Evolutionary conservation across 1,284 basidiomycete genomes (phyloP), one percentile per base, ranked within the genome.

Genomic region (Cryptococcus deneoformans): DNA sequence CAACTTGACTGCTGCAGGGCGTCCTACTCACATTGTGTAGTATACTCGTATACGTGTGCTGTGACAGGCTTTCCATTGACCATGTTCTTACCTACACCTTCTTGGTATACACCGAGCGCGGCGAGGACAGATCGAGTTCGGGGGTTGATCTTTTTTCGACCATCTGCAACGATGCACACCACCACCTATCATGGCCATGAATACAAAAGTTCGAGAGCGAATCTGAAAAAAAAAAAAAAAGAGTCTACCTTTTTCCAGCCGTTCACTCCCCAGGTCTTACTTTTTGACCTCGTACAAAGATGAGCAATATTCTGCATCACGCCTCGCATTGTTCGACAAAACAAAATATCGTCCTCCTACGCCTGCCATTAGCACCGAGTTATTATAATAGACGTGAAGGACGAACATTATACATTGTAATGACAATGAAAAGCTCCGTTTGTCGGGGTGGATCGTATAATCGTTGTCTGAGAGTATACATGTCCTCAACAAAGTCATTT

Each of bases 31-130:
- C 88, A 85, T 74, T 92, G 91, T 0, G 90, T 88, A 3, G 91
- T 94, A 78, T 92, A 93, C 78, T 98, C 94, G 80, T 94, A 97
- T 56, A 98, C 86, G 76, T 98, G 93, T 0, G 93, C 93, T 0
- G 86, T 85, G 6, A 97, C 94, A 0, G 87, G 84, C 70, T 87
- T 89, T 52, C 86, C 86, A 62, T 92, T 92, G 61, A 97, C 87
- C 55, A 88, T 81, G 73, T 90, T 92, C 84, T 93, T 97, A 35
- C 88, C 92, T n/a, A 96, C 85, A 35, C 88, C 88, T 47, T 90
- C 88, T 75, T 90, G 88, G 73, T 92, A 92, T 16, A 83, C 86
- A 35, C 90, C 93, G 83, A 96, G 87, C 1, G 90, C 85, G 7
- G 92, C 90, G 54, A 96, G 84, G 38, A 91, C 89, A 62, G 87